Evolutionary conservation across 2,329 filamentous ascomycete species (phyloP).

Genomic region (Piedraia hortae): DNA sequence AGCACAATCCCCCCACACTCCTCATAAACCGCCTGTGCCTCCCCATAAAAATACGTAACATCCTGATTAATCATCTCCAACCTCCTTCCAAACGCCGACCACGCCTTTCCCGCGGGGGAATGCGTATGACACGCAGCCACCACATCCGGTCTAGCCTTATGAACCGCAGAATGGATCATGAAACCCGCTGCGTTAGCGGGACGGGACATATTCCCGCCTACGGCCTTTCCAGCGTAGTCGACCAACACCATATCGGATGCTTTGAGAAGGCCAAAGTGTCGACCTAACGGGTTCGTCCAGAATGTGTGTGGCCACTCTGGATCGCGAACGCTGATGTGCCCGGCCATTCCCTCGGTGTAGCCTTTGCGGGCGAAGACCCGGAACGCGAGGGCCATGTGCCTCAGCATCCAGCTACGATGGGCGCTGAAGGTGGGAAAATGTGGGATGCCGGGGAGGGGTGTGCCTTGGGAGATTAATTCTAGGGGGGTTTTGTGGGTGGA

Average conservation of each 20-base stretch:
- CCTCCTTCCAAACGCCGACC: conserved; percentile 33
- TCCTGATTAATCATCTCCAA: conserved; percentile 48
- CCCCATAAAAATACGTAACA: conserved; percentile 33
- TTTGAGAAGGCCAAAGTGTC: conserved; percentile 36
- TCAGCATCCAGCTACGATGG: conserved; percentile 33
- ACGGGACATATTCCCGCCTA: conserved; percentile 31
- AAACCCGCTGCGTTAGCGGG: conserved; percentile 42
- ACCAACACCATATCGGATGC: conserved; percentile 40
- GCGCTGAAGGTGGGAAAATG: conserved; percentile 24
- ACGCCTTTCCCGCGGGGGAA: conserved; percentile 36
- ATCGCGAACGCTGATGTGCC: conserved; percentile 40
- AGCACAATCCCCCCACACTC: conserved; percentile 38
- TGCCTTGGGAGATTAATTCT: conserved; percentile 19
- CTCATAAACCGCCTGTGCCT: conserved; percentile 34
- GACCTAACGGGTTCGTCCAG: conserved; percentile 42
- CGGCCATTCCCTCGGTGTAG: conserved; percentile 40
- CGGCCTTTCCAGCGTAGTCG: conserved; percentile 32
- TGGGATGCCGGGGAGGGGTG: conserved; percentile 26
- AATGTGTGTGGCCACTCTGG: conserved; percentile 32
- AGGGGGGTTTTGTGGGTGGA: conserved; percentile 11
- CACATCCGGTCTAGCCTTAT: conserved; percentile 39
- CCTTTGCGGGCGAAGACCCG: conserved; percentile 37
- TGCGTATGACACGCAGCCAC: conserved; percentile 43
- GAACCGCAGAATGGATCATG: conserved; percentile 40
- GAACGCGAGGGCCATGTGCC: conserved; percentile 39